Evolutionary conservation across 768 basidiomycete species (phyloP).

Genomic region (Hortiboletus flavorubellus): DNA sequence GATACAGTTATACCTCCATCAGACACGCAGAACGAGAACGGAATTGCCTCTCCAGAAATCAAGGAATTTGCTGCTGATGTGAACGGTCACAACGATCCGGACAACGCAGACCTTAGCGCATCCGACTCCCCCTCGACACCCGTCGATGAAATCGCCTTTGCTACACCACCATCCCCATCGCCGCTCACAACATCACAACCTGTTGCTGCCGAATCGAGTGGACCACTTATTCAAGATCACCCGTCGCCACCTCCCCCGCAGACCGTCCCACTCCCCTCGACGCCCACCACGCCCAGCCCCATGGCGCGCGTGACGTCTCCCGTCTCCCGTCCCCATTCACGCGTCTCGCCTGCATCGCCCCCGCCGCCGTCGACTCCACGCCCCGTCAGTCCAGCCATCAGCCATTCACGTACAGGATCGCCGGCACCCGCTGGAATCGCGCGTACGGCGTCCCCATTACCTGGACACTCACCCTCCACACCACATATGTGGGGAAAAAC

Average conservation of each 20-base stretch:
- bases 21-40: slow-evolving; percentile 1
- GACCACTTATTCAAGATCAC: slow-evolving; percentile 2
- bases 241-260: slow-evolving; percentile 19
- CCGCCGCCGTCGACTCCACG: slow-evolving; percentile 34
- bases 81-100: slow-evolving; percentile 6
- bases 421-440: slow-evolving; percentile 11
- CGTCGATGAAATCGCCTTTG: slow-evolving; percentile 21
- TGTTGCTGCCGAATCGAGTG: slow-evolving; percentile 7
- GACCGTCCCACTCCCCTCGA: slow-evolving; percentile 22
- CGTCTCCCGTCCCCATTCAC: slow-evolving; percentile 34
- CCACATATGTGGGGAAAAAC: slow-evolving; percentile 17
- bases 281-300: slow-evolving; percentile 27
- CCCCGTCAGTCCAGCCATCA: slow-evolving; percentile 25
- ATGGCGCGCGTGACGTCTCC: slow-evolving; percentile 19
- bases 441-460: slow-evolving; percentile 12
- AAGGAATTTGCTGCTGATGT: background rate
- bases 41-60: background rate
- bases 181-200: background rate
- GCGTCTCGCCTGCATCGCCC: slow-evolving; percentile 20
- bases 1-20: slow-evolving; percentile 3
- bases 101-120: slow-evolving; percentile 4
- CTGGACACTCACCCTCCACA: slow-evolving; percentile 1
- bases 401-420: slow-evolving; percentile 26
- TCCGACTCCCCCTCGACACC: slow-evolving; percentile 17
- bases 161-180: slow-evolving; percentile 8